A percentile compares a stretch with the other conserved stretches of the same genome.
Evolutionary conservation across 305 asterid genomes (phyloP).

Genomic region (Fraxinus angustifolia): DNA sequence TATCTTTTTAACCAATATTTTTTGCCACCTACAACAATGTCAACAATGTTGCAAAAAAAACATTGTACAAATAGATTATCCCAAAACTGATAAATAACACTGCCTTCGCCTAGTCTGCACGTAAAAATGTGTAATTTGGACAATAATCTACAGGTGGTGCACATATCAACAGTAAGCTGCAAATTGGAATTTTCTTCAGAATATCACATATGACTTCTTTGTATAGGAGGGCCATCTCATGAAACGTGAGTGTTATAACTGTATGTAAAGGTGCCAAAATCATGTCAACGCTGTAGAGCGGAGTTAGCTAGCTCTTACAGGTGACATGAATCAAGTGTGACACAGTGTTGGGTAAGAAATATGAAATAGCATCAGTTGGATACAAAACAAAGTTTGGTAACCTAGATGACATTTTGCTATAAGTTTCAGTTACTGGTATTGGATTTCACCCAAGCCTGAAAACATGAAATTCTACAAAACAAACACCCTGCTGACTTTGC

Average conservation of each 20-base stretch:
- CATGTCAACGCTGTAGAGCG: not conserved
- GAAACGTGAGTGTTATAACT: not conserved
- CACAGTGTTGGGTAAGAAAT: constrained; percentile 23
- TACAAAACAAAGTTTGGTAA: constrained; percentile 12
- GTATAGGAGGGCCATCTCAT: not conserved
- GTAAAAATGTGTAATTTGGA: not conserved
- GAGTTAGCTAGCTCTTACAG: constrained; percentile 14
- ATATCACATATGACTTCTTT: not conserved
- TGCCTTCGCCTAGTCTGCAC: not conserved
- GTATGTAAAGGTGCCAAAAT: not conserved
- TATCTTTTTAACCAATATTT: not conserved
- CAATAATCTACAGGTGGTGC: not conserved
- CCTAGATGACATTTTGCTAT: not conserved
- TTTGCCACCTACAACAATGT: not conserved
- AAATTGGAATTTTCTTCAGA: not conserved
- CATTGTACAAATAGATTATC: not conserved
- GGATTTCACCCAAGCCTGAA: not conserved
- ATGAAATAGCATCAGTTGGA: not conserved
- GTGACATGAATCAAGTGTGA: constrained; percentile 20
- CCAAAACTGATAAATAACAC: not conserved
- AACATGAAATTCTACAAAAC: constrained; percentile 16
- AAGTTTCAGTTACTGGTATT: not conserved
- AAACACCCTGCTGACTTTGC: constrained; percentile 3
- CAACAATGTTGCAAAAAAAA: not conserved
- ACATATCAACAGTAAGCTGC: not conserved